phyloP scores from a whole-genome alignment of 495 filamentous ascomycete genomes.

The Hypoxylon cercidicola region DNA sequence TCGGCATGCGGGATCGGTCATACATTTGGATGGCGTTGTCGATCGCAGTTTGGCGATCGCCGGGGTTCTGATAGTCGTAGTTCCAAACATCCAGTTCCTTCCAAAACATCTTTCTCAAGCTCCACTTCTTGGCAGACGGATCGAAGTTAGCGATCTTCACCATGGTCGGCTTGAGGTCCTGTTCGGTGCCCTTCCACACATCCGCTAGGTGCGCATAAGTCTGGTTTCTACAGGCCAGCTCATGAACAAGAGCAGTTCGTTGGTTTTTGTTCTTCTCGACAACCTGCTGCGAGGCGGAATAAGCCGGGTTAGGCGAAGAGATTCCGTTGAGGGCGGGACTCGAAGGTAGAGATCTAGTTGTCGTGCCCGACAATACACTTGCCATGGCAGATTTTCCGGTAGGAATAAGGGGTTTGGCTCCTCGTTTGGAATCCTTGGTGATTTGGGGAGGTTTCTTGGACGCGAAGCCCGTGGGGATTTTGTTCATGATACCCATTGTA shows the following conservation, averaged over 20 bases:
- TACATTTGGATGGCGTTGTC: slow-evolving; percentile 84
- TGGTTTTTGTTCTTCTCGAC: slow-evolving; percentile 62
- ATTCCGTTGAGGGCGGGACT: slow-evolving; percentile 68
- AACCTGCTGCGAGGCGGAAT: slow-evolving; percentile 61
- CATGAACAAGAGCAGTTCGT: slow-evolving; percentile 75
- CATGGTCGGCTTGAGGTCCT: slow-evolving; percentile 65
- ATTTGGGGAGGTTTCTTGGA: slow-evolving; percentile 15
- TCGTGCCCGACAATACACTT: slow-evolving; percentile 38
- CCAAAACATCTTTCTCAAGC: slow-evolving; percentile 74
- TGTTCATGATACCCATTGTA: slow-evolving; percentile 55
- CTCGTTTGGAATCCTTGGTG: slow-evolving; percentile 37
- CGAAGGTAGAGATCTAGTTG: slow-evolving; percentile 67
- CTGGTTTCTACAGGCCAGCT: slow-evolving; percentile 71
- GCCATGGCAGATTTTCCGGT: slow-evolving; percentile 57
- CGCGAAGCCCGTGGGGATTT: slow-evolving; percentile 25
- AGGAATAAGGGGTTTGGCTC: slow-evolving; percentile 44
- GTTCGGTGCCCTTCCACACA: slow-evolving; percentile 65
- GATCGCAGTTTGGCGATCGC: slow-evolving; percentile 81
- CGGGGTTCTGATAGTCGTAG: slow-evolving; percentile 72
- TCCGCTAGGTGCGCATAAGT: slow-evolving; percentile 66
- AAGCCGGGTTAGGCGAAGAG: slow-evolving; percentile 63
- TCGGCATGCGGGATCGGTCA: slow-evolving; percentile 79
- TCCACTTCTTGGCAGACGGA: slow-evolving; percentile 68
- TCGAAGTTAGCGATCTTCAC: slow-evolving; percentile 69
- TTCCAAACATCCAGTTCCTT: slow-evolving; percentile 86